These are phyloP conservation scores for Polyplosphaeria fusca DNA, from an alignment of 495 filamentous ascomycete genomes.

Conservation along the genomic window DNA sequence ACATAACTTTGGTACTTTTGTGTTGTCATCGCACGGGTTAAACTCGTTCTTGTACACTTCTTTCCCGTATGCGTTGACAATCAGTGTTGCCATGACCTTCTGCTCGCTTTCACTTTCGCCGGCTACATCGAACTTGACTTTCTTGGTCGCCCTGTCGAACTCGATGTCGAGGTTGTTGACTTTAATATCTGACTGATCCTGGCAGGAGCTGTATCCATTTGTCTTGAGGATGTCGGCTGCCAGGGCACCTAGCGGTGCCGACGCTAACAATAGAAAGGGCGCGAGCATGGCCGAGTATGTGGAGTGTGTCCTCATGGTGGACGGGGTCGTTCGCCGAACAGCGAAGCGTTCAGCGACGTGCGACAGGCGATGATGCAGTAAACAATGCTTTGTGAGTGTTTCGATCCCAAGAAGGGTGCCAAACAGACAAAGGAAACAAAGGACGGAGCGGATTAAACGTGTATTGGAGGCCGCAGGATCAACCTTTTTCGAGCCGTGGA, in stretches of 20 bases:
- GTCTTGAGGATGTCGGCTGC: slow-evolving; percentile 76
- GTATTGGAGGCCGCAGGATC: slow-evolving; percentile 29
- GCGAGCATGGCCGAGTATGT: slow-evolving; percentile 33
- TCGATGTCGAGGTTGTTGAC: slow-evolving; percentile 73
- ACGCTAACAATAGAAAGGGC: slow-evolving; percentile 38
- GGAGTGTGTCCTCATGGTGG: slow-evolving; percentile 28
- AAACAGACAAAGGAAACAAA: slow-evolving; percentile 9
- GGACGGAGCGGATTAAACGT: slow-evolving; percentile 24
- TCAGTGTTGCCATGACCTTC: slow-evolving; percentile 76
- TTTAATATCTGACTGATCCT: slow-evolving; percentile 60
- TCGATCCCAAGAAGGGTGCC: neutral
- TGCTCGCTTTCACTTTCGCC: slow-evolving; percentile 70
- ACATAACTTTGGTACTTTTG: slow-evolving; percentile 71
- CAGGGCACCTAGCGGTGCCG: slow-evolving; percentile 46
- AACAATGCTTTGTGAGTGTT: neutral
- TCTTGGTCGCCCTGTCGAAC: slow-evolving; percentile 70
- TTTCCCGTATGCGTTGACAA: slow-evolving; percentile 82
- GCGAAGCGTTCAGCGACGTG: slow-evolving; percentile 4
- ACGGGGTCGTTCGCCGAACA: slow-evolving; percentile 14
- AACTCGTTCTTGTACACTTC: slow-evolving; percentile 77
- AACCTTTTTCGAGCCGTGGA: slow-evolving; percentile 32
- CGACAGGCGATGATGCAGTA: neutral
- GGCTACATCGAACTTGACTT: slow-evolving; percentile 76
- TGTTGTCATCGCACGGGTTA: slow-evolving; percentile 69
- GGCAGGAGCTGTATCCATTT: slow-evolving; percentile 72